Evolutionary conservation across 2,329 filamentous ascomycete species (phyloP).

Genomic region (Sclerotinia nivalis): DNA sequence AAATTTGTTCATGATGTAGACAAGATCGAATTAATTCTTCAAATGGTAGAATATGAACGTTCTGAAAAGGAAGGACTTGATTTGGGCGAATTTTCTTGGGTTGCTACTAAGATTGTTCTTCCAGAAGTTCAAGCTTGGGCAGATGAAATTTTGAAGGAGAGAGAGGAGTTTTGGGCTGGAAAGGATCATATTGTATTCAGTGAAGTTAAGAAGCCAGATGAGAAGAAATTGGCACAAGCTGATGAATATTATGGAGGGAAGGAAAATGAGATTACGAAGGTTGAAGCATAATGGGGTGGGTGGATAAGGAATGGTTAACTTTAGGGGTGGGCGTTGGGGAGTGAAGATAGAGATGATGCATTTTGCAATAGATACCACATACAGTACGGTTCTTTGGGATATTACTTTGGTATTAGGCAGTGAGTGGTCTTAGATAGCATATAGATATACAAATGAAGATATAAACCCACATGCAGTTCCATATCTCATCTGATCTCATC

Average conservation of each 20-base stretch:
- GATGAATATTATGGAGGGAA: conserved; percentile 29
- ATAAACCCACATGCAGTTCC: too few relatives aligned
- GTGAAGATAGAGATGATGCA: too few relatives aligned
- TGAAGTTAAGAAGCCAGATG: conserved; percentile 1
- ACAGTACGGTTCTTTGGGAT: too few relatives aligned
- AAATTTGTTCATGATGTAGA: conserved; percentile 95
- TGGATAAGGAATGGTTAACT: not conserved
- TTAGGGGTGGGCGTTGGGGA: too few relatives aligned
- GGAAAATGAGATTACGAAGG: not conserved
- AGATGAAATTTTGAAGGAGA: conserved; percentile 71
- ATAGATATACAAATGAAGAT: too few relatives aligned
- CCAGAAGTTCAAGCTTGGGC: conserved; percentile 82
- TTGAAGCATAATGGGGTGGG: not conserved
- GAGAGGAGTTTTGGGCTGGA: conserved; percentile 68
- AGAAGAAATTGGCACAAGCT: conserved; percentile 6
- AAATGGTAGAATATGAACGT: conserved; percentile 97
- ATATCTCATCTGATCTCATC: too few relatives aligned
- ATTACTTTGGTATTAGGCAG: too few relatives aligned
- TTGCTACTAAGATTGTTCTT: conserved; percentile 70
- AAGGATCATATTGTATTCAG: conserved; percentile 27
- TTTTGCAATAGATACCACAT: too few relatives aligned
- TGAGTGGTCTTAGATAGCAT: too few relatives aligned
- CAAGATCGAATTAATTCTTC: conserved; percentile 91
- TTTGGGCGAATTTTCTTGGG: conserved; percentile 82
- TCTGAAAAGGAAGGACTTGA: conserved; percentile 60